Base-by-base conservation (phyloP, 768 basidiomycete species). In the Amanita rimosa region DNA sequence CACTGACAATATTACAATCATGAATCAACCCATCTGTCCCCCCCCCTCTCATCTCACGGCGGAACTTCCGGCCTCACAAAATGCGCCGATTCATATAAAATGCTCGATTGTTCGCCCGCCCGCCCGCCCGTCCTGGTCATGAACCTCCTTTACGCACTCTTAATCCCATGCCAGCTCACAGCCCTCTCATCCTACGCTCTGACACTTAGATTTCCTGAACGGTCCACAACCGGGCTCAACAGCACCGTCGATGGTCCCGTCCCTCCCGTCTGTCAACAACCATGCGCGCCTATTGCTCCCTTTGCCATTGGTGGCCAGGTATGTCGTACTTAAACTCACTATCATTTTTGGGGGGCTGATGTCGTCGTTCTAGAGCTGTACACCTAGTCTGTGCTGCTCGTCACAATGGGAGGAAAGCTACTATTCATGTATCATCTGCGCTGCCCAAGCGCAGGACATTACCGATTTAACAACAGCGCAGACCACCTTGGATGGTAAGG, bases 391-490 rank as follows among this genome's bases (percentile, higher is more conserved):
- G 22, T 76, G 74, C 48, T 76, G 75, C 55, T 60, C 66, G 4
- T 49, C 59, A 9, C 54, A 51, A 4, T 76, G 74, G 49, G 65
- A 70, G 50, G 60, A 54, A 0, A 47, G 52, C 3, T 73, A 69
- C 54, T 73, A 64, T 58, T 58, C 66, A 40, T 76, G 75, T 51
- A 58, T 73, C 52, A 31, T 57, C 3, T 76, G 75, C 49, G 57
- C 68, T 21, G 69, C 63, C 9, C 22, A 47, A 2, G 61, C 62
- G 0, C 49, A 54, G 21, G 55, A 64, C 46, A 52, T 58, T 1
- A 61, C 63, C 16, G 62, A 65, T 41, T 72, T 57, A 19, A 53
- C 60, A 3, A 21, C 48, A 3, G 56, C 62, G 0, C 73, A 74
- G 45, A 36, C 21, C 1, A 45, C 56, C 24, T 52, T 74, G 24